Evolutionary conservation across 1,284 basidiomycete species (phyloP).

Genomic region (Kalmanozyma brasiliensis): DNA sequence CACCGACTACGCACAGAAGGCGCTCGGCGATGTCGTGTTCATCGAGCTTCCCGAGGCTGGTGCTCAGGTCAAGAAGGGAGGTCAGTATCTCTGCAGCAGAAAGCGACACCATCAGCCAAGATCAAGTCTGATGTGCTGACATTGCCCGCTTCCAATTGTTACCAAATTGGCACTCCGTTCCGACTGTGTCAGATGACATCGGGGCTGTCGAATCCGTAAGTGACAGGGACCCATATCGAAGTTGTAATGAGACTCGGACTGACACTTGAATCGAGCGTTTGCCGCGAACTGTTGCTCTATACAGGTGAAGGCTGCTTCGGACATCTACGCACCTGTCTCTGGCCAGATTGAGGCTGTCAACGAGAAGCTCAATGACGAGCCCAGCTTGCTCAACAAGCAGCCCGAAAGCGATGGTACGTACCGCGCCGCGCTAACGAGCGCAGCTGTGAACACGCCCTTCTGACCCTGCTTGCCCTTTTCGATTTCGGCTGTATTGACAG

Average conservation of each 20-base stretch:
- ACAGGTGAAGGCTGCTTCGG: slow-evolving; percentile 88
- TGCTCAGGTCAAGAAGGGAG: slow-evolving; percentile 78
- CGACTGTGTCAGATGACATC: slow-evolving; percentile 76
- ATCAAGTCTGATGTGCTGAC: background rate
- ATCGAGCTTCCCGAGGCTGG: slow-evolving; percentile 88
- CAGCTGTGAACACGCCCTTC: background rate
- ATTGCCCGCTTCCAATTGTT: background rate
- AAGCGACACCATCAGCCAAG: no score
- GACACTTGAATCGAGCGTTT: background rate
- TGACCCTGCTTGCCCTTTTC: background rate
- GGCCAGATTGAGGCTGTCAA: slow-evolving; percentile 86
- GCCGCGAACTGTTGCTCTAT: background rate
- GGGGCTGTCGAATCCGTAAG: slow-evolving; percentile 90
- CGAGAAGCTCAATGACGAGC: slow-evolving; percentile 76
- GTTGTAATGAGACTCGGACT: background rate
- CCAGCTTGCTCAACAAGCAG: slow-evolving; percentile 87
- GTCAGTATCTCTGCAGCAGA: slow-evolving; percentile 70
- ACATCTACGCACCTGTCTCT: slow-evolving; percentile 94
- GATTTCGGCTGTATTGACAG: slow-evolving; percentile 71
- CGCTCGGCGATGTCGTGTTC: slow-evolving; percentile 96
- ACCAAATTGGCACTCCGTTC: background rate
- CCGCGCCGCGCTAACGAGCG: background rate
- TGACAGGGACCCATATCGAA: background rate
- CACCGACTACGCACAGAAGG: slow-evolving; percentile 91
- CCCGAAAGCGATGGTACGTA: slow-evolving; percentile 82